phyloP scores from a whole-genome alignment of 2,329 filamentous ascomycete species.

The Lachnellula arida region DNA sequence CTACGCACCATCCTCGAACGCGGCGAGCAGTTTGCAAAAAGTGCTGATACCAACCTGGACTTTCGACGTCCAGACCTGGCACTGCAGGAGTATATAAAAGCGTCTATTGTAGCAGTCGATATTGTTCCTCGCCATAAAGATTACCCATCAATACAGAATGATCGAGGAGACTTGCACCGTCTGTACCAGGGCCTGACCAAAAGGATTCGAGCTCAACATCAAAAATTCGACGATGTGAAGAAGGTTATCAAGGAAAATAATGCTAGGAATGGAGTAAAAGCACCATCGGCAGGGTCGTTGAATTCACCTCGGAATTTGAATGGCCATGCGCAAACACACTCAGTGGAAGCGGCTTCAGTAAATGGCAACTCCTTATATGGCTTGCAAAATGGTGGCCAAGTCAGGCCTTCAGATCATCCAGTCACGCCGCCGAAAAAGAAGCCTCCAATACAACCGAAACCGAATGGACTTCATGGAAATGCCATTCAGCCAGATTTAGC shows the following conservation, averaged over 20 bases:
- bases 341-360: constrained; percentile 1
- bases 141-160: constrained; percentile 58
- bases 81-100: constrained; percentile 78
- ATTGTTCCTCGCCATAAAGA: constrained; percentile 72
- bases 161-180: constrained; percentile 44
- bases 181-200: constrained; percentile 47
- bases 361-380: constrained; percentile 2
- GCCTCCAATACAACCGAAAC: constrained; percentile 58
- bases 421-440: constrained; percentile 17
- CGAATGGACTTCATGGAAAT: constrained; percentile 60
- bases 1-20: constrained; percentile 49
- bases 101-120: constrained; percentile 73
- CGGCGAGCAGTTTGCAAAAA: constrained; percentile 49
- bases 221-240: constrained; percentile 54
- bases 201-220: constrained; percentile 44
- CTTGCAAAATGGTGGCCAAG: not conserved
- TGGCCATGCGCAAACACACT: constrained; percentile 15
- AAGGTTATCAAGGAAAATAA: constrained; percentile 60
- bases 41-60: constrained; percentile 57
- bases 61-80: constrained; percentile 68
- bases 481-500: constrained; percentile 49
- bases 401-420: not conserved
- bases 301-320: constrained; percentile 2
- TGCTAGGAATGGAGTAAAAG: constrained; percentile 49
- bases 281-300: not conserved